Conservation (phyloP, 2,329 filamentous ascomycete genomes). For the Arthrocladium fulminans region DNA sequence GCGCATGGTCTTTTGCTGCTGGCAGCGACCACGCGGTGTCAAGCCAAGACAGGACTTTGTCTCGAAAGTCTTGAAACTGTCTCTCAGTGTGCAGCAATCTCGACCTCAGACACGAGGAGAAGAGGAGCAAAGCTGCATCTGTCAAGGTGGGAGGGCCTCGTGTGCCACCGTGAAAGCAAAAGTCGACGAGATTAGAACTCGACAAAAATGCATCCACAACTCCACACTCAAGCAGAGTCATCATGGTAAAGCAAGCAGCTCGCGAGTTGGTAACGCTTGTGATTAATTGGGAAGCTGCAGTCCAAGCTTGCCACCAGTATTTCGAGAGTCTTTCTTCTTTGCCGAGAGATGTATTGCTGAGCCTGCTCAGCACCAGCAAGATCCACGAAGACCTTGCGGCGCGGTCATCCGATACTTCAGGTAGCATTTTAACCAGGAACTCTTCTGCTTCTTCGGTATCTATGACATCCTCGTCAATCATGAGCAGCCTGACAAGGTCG, state of each 20-base stretch:
- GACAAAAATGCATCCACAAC: slow-evolving; percentile 3
- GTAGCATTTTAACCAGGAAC: slow-evolving; percentile 50
- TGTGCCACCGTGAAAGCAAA: slow-evolving; percentile 5
- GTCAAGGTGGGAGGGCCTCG: slow-evolving; percentile 6
- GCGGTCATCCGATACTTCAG: slow-evolving; percentile 61
- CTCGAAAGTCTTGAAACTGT: not conserved
- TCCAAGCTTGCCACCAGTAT: slow-evolving; percentile 16
- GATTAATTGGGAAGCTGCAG: slow-evolving; percentile 14
- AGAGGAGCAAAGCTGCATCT: slow-evolving; percentile 8
- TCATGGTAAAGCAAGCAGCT: slow-evolving; percentile 16
- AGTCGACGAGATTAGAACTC: not conserved
- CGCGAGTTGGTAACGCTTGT: slow-evolving; percentile 10
- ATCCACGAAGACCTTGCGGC: slow-evolving; percentile 65
- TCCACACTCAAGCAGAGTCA: slow-evolving; percentile 11
- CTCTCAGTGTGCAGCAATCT: not conserved
- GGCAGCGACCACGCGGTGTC: slow-evolving; percentile 4
- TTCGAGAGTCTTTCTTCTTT: not conserved
- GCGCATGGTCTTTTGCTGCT: slow-evolving; percentile 1
- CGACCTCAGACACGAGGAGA: not conserved
- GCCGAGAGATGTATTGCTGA: not conserved
- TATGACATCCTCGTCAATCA: slow-evolving; percentile 39
- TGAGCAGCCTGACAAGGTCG: slow-evolving; percentile 31
- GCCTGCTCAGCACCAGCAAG: slow-evolving; percentile 57
- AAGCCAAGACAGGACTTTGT: slow-evolving; percentile 6
- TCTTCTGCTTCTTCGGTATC: slow-evolving; percentile 45